Conservation (phyloP, 1,139 yeast species). For the Pichia norvegensis region DNA sequence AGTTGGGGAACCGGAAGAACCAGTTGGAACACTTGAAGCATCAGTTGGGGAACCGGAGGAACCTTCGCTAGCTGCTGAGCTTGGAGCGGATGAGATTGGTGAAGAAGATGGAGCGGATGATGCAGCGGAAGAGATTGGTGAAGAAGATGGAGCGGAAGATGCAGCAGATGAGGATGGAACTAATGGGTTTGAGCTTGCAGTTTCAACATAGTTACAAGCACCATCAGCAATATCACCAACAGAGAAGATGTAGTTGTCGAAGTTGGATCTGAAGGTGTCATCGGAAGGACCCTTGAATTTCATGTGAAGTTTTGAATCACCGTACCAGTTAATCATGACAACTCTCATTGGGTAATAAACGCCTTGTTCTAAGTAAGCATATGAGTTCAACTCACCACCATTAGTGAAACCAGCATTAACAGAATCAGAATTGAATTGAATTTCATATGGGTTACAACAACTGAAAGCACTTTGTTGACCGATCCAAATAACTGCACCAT, state of each 20-base stretch:
- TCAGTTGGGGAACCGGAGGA: slow-evolving; percentile 29
- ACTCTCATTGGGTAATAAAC: slow-evolving; percentile 18
- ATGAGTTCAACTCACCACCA: slow-evolving; percentile 1
- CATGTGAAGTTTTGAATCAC: slow-evolving; percentile 8
- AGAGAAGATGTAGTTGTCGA: background rate
- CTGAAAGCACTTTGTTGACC: slow-evolving; percentile 13
- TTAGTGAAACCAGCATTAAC: background rate
- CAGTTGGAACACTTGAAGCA: background rate
- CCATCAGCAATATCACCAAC: background rate
- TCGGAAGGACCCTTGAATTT: background rate
- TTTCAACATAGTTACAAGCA: slow-evolving; percentile 3
- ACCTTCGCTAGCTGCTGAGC: slow-evolving; percentile 25
- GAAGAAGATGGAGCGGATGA: slow-evolving; percentile 22
- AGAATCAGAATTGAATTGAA: slow-evolving; percentile 9
- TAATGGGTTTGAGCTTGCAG: background rate
- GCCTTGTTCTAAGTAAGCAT: slow-evolving; percentile 10
- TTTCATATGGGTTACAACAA: slow-evolving; percentile 12
- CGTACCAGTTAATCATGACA: slow-evolving; percentile 13
- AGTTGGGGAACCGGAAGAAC: background rate
- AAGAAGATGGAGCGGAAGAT: slow-evolving; percentile 28
- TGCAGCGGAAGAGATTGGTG: slow-evolving; percentile 26
- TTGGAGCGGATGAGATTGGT: slow-evolving; percentile 22
- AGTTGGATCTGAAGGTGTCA: background rate
- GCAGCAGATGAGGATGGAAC: slow-evolving; percentile 21
- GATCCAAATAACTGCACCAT: slow-evolving; percentile 15